Evolutionary conservation across 148 eudicot genomes (phyloP), one percentile per base, ranked within the genome.

Genomic region (Cornus florida): DNA sequence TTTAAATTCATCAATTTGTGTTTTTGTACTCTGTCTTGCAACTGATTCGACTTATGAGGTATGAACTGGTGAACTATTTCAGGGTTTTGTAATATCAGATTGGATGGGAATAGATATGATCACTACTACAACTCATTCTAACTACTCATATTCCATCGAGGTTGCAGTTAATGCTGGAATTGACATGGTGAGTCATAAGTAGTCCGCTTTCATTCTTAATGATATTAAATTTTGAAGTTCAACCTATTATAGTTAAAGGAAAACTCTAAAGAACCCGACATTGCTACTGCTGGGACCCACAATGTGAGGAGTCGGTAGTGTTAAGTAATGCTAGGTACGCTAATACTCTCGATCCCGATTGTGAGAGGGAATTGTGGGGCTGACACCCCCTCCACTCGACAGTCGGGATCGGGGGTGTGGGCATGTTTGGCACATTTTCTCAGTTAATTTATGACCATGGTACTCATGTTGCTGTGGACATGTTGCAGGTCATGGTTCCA

Each of bases 11-110:
- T 11, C 19, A 4, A 43, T 17, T 12, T 53, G 59, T 53, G 59
- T 53, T 53, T 17, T n/a, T 62, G 6, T 17, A 7, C 4, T 53
- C 4, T 53, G 59, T 53, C 19, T n/a, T n/a, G n/a, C n/a, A n/a
- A n/a, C n/a, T n/a, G n/a, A n/a, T n/a, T n/a, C n/a, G n/a, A n/a
- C n/a, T n/a, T n/a, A n/a, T n/a, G n/a, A 13, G 1, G 59, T 53
- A 3, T 53, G 19, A 53, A 48, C 19, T 7, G 53, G 53, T 48
- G 53, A 48, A 48, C 4, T 53, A 53, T 53, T 53, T 53, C 72
- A 86, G 88, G 88, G 88, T 8, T 86, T 86, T 50, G 83, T 86
- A 23, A 86, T 86, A 66, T 86, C 86, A 8, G 88, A 86, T 71
- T 83, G 83, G 81, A 65, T 80, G 74, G 88, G 86, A 4, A 67